Base-by-base conservation (phyloP, 345 rosid genomes). In the Lumnitzera littorea region DNA sequence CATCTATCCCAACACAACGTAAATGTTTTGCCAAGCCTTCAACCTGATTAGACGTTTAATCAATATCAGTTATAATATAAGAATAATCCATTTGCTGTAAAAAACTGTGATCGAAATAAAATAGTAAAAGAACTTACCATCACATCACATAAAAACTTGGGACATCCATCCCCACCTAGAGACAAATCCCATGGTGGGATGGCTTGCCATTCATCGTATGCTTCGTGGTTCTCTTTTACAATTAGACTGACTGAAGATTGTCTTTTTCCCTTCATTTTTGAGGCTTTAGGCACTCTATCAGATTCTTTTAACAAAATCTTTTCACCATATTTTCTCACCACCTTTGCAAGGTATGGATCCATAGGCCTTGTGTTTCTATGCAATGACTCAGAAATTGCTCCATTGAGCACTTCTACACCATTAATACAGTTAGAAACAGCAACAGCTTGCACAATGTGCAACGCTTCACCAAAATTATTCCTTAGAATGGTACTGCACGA, bases 11-110 rank as follows among this genome's bases (percentile, higher is more conserved):
- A 54, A 91, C 96, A 72, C 98, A 91, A 2, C 91, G 87, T 54
- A 91, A 74, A 82, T 91, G 96, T 72, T 91, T 91, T 5, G 98
- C 98, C 84, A 91, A 72, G 67, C 98, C 95, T 80, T 88, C 98
- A 67, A 91, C 86, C 95, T 91, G 72, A 51, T 55, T 10, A 72
- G 16, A 68, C 23, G 46, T 23, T 46, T 48, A 48, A 47, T 46
- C 51, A 48, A 36, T 1, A 9, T 36, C 7, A 36, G 9, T 36
- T 36, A 5, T 36, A 36, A 1, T 36, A 36, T 36, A 36, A 36
- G 7, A 36, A 36, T 36, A 4, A 36, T 36, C 43, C 43, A 36
- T 36, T 36, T 36, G 43, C 43, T 5, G 10, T 36, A 36, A 36
- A 36, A 36, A 36, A 6, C 43, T 2, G 43, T 9, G 43, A 36